Conservation (phyloP, 208 protist genomes). For the Crithidia brevicula region DNA sequence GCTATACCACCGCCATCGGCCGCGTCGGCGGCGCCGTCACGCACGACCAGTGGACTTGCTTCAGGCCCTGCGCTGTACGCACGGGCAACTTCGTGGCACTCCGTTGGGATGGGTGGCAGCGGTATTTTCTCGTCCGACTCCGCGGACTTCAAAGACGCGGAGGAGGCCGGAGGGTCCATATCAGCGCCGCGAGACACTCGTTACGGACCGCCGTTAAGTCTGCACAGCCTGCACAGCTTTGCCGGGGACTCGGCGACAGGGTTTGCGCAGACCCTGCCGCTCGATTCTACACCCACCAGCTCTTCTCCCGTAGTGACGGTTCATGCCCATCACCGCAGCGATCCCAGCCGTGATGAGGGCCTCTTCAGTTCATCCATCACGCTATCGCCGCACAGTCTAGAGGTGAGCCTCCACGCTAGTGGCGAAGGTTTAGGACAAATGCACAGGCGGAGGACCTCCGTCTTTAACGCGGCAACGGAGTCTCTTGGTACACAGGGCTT, state of each 20-base stretch:
- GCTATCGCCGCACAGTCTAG: slow-evolving; percentile 6
- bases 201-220: background rate
- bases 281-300: background rate
- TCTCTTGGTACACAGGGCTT: slow-evolving; percentile 5
- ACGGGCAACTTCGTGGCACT: slow-evolving; percentile 1
- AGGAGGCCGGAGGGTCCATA: background rate
- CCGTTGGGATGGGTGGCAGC: background rate
- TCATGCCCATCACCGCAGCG: background rate
- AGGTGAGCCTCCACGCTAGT: slow-evolving; percentile 7
- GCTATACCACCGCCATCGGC: background rate
- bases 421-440: background rate
- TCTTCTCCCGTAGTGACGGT: background rate
- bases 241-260: background rate
- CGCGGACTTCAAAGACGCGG: background rate
- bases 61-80: background rate
- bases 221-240: slow-evolving; percentile 11
- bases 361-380: background rate
- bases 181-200: background rate
- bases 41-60: background rate
- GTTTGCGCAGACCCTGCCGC: background rate
- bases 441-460: background rate
- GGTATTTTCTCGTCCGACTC: background rate
- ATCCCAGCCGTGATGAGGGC: background rate
- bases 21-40: background rate
- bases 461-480: background rate